phyloP scores from a whole-genome alignment of 805 yeast species.

The Candida krabiensis region DNA sequence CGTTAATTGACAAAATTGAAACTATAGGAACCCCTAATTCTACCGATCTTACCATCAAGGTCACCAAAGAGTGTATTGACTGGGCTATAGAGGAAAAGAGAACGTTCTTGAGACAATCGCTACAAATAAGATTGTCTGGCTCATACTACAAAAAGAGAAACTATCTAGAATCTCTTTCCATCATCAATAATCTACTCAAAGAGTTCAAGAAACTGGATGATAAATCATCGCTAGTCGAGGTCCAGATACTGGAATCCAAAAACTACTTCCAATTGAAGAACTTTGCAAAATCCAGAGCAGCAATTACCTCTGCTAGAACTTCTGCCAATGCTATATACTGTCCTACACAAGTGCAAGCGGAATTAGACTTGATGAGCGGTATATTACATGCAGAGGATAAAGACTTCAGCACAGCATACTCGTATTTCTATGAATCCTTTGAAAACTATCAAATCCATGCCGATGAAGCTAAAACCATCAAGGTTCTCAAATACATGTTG shows the following conservation, averaged over 20 bases:
- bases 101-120: conserved; percentile 82
- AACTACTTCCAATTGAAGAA: conserved; percentile 90
- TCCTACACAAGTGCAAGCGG: conserved; percentile 92
- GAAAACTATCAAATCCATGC: conserved; percentile 72
- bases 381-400: conserved; percentile 94
- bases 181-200: conserved; percentile 68
- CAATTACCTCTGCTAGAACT: conserved; percentile 92
- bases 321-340: conserved; percentile 97
- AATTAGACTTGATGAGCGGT: conserved; percentile 93
- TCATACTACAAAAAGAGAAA: conserved; percentile 64
- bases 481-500: conserved; percentile 87
- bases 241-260: conserved; percentile 86
- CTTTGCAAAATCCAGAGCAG: conserved; percentile 86
- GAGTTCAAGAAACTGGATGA: conserved; percentile 95
- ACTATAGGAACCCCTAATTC: conserved; percentile 48
- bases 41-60: conserved; percentile 66
- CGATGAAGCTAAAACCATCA: conserved; percentile 45
- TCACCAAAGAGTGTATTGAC: conserved; percentile 76
- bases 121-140: conserved; percentile 80
- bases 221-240: conserved; percentile 92
- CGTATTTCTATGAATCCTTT: conserved; percentile 92
- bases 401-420: conserved; percentile 93
- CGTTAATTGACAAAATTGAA: conserved; percentile 77
- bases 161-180: conserved; percentile 68
- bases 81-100: conserved; percentile 87